Percentiles rank a stretch among this genome's conserved stretches.
Conservation (phyloP, 1,139 yeast genomes). For the Suhomyces yuchorum region DNA sequence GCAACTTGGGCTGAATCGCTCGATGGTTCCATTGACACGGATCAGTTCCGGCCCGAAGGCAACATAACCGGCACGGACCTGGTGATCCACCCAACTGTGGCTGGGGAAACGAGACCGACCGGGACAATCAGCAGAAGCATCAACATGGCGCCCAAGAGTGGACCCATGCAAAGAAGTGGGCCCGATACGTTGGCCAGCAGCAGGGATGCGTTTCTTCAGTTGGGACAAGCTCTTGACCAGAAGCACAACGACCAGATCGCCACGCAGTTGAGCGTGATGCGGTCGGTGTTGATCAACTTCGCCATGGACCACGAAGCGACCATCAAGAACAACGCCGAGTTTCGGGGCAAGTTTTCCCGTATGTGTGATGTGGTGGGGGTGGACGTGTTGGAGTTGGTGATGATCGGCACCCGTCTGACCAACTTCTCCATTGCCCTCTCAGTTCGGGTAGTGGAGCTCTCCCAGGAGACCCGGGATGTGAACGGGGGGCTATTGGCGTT, state of each 20-base stretch:
- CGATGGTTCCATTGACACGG: not conserved
- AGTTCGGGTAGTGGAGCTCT: slow-evolving; percentile 72
- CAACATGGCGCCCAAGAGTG: not conserved
- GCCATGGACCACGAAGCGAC: slow-evolving; percentile 67
- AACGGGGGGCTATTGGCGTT: slow-evolving; percentile 81
- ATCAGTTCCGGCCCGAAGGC: not conserved
- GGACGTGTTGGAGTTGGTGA: slow-evolving; percentile 68
- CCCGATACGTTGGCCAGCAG: slow-evolving; percentile 6
- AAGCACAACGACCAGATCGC: slow-evolving; percentile 53
- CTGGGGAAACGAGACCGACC: not conserved
- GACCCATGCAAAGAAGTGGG: not conserved
- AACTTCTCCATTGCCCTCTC: slow-evolving; percentile 68
- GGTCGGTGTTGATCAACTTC: slow-evolving; percentile 59
- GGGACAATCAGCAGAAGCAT: not conserved
- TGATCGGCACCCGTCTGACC: slow-evolving; percentile 24
- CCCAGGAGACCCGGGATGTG: slow-evolving; percentile 66
- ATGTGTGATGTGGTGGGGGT: slow-evolving; percentile 80
- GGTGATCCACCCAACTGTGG: not conserved
- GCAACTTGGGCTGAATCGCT: not conserved
- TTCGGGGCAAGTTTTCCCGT: slow-evolving; percentile 68
- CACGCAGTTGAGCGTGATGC: slow-evolving; percentile 62
- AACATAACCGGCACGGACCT: not conserved
- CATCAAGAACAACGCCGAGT: slow-evolving; percentile 62
- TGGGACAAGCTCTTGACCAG: slow-evolving; percentile 29
- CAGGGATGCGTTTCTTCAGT: slow-evolving; percentile 23